phyloP scores from a whole-genome alignment of 2,329 filamentous ascomycete species.

The Rutstroemia sp. region DNA sequence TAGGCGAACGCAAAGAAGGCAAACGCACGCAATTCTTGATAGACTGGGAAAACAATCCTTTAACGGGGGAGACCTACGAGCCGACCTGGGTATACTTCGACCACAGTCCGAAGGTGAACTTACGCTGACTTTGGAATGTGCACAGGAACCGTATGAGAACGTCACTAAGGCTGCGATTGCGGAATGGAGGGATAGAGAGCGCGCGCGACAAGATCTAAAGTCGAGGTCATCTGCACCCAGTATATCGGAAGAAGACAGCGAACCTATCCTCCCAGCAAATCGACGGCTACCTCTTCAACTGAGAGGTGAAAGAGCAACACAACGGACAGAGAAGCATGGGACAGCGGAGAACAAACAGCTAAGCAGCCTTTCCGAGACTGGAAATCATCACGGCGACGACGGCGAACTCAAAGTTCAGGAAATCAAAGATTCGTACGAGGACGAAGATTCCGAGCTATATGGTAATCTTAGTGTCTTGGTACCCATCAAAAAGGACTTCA shows the following conservation, averaged over 20 bases:
- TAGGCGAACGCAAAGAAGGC: slow-evolving; percentile 12
- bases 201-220: not conserved
- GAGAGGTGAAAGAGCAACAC: not conserved
- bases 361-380: slow-evolving; percentile 2
- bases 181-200: slow-evolving; percentile 6
- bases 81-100: slow-evolving; percentile 43
- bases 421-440: slow-evolving; percentile 25
- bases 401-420: slow-evolving; percentile 7
- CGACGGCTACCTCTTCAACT: slow-evolving; percentile 7
- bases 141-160: slow-evolving; percentile 22
- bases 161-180: slow-evolving; percentile 5
- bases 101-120: not conserved
- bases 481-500: slow-evolving; percentile 12
- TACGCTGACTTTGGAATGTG: not conserved
- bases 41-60: slow-evolving; percentile 48
- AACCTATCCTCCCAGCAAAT: slow-evolving; percentile 16
- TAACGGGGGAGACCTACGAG: slow-evolving; percentile 39
- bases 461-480: slow-evolving; percentile 12
- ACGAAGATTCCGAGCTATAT: slow-evolving; percentile 9
- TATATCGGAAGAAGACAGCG: slow-evolving; percentile 11
- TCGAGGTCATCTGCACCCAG: not conserved
- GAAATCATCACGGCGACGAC: not conserved
- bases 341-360: not conserved
- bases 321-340: not conserved
- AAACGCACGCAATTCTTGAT: slow-evolving; percentile 39